These are phyloP conservation scores for Luvunga scandens DNA, from an alignment of 345 rosid genomes.

Conservation along the genomic window DNA sequence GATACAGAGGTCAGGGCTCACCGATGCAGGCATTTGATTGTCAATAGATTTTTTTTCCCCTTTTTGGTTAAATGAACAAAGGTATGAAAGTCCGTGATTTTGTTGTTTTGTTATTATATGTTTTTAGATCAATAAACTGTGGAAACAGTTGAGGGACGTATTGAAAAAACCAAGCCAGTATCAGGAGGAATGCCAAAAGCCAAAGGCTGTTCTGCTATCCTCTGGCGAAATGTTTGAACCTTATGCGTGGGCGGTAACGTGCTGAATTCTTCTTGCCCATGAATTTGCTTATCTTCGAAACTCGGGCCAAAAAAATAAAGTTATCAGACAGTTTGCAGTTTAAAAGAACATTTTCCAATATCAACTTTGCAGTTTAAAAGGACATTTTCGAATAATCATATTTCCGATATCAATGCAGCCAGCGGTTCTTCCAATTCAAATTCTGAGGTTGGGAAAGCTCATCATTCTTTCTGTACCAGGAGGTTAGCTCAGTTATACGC, in stretches of 20 bases:
- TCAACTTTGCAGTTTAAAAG: neutral
- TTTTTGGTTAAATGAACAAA: too few relatives aligned
- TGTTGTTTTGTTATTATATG: neutral
- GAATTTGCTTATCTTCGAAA: neutral
- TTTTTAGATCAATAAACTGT: constrained; percentile 40
- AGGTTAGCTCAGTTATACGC: constrained; percentile 22
- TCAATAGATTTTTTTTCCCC: too few relatives aligned
- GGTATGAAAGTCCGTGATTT: too few relatives aligned
- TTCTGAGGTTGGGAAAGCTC: constrained; percentile 46
- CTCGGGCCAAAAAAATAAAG: too few relatives aligned
- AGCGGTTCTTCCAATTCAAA: constrained; percentile 56
- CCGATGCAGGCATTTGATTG: too few relatives aligned
- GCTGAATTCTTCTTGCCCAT: neutral
- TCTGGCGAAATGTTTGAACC: constrained; percentile 57
- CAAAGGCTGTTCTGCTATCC: constrained; percentile 50
- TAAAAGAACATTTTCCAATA: neutral
- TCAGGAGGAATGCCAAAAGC: constrained; percentile 52
- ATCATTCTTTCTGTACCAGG: constrained; percentile 60
- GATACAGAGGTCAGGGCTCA: constrained; percentile 41
- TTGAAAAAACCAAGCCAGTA: constrained; percentile 50
- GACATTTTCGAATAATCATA: neutral
- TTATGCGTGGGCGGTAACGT: constrained; percentile 54
- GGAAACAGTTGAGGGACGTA: constrained; percentile 41
- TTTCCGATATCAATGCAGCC: constrained; percentile 38
- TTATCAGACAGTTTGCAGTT: neutral